Base-by-base conservation (phyloP, 1,139 yeast genomes). In the Pneumocystis oryctolagi region DNA sequence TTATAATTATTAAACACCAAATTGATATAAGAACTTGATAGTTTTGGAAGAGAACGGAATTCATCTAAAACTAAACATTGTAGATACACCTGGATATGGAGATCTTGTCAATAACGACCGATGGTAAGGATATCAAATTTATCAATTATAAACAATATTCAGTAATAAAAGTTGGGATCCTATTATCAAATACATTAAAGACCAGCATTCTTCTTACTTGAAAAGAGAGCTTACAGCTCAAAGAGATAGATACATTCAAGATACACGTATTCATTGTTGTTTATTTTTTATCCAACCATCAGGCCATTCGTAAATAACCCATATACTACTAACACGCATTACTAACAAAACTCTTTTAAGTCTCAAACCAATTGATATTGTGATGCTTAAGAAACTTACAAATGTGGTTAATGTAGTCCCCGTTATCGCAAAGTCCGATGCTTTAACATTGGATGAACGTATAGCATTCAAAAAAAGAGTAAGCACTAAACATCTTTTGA, bases 51-150 rank as follows among this genome's bases (percentile, higher is more conserved):
- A 92, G 75, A 90, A 89, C 73, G 87, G 87, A 68, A 98, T 92
- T 65, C 83, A 85, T 65, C 82, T 92, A 73, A 85, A 86, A 71
- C 77, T 92, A 68, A 90, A 89, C 70, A 84, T 90, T 65, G 87
- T 92, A 73, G 98, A 92, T 73, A 92, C 97, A 8, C 97, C 97
- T 14, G 98, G 98, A 8, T 92, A 89, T 77, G 97, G 96, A 56
- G 98, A 92, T 77, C 96, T 88, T 75, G 86, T 92, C 70, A 89
- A 92, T 77, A 92, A 92, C 75, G 96, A 89, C 71, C 86, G 87
- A 75, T 92, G 90, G 65, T 62, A 63, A 25, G 28, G 71, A 14
- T 20, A 30, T 20, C 5, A 16, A n/a, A 12, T 28, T 60, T 37
- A 8, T 20, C 30, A n/a, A 18, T 12, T 25, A 12, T 47, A 12